Conservation (phyloP, 148 eudicot genomes). For the Silene conica region DNA sequence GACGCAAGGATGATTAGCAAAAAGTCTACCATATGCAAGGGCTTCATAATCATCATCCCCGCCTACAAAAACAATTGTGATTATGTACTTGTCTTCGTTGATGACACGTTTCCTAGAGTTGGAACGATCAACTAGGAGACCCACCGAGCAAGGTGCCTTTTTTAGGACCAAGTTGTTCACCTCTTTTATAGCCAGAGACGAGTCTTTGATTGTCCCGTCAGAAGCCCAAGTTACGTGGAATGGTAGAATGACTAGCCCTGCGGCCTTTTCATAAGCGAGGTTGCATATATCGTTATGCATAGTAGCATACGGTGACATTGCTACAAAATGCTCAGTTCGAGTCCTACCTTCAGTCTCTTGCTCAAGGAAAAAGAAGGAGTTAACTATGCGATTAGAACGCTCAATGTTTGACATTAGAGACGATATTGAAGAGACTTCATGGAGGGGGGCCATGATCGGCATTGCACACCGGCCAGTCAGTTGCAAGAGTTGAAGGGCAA, state of each 20-base stretch:
- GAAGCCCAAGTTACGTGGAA: conserved; percentile 14
- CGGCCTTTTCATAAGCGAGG: conserved; percentile 18
- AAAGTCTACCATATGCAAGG: conserved; percentile 28
- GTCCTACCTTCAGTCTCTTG: conserved; percentile 4
- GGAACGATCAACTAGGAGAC: conserved; percentile 40
- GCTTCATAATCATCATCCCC: conserved; percentile 46
- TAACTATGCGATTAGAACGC: conserved; percentile 19
- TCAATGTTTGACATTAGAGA: conserved; percentile 10
- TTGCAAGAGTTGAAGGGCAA: conserved; percentile 23
- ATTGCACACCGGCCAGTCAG: conserved; percentile 20
- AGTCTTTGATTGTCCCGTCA: neutral
- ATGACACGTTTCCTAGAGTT: neutral
- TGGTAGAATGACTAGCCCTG: conserved; percentile 11
- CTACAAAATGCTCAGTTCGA: conserved; percentile 18
- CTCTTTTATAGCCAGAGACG: conserved; percentile 17
- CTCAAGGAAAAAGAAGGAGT: conserved; percentile 15
- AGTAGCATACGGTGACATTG: conserved; percentile 21
- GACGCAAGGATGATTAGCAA: conserved; percentile 28
- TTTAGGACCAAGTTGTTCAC: conserved; percentile 39
- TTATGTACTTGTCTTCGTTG: neutral
- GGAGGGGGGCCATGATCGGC: conserved; percentile 25
- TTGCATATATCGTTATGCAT: conserved; percentile 25
- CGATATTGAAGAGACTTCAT: conserved; percentile 19
- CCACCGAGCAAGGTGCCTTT: conserved; percentile 50
- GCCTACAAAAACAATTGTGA: conserved; percentile 33